A percentile compares a stretch with the other conserved stretches of the same genome.
Evolutionary conservation across 805 yeast genomes (phyloP).

Genomic region (Metschnikowia peoriensis): DNA sequence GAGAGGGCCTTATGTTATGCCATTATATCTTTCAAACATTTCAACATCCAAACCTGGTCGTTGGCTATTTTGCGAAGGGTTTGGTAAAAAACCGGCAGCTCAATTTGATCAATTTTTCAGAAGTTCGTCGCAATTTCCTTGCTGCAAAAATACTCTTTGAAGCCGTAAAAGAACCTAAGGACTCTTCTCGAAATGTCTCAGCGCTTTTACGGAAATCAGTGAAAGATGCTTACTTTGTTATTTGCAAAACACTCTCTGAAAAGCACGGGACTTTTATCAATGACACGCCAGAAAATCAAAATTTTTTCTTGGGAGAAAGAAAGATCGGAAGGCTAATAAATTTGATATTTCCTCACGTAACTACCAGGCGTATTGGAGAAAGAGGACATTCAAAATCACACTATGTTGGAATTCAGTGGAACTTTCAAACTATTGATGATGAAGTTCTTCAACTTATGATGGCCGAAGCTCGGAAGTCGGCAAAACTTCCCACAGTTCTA

Average conservation of each 20-base stretch:
- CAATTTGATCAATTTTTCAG: constrained; percentile 38
- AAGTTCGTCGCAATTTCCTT: constrained; percentile 39
- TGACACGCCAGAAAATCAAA: constrained; percentile 6
- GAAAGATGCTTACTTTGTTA: constrained; percentile 39
- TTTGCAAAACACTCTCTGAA: constrained; percentile 38
- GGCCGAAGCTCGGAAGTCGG: no score
- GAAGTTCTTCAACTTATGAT: no score
- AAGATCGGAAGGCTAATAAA: constrained; percentile 41
- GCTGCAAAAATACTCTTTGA: constrained; percentile 35
- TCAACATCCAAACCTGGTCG: constrained; percentile 16
- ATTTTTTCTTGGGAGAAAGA: constrained; percentile 30
- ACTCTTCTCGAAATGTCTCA: not conserved
- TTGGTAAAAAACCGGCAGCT: constrained; percentile 9
- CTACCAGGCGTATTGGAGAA: no score
- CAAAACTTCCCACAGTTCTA: no score
- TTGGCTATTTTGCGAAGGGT: not conserved
- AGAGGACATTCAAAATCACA: no score
- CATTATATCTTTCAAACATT: constrained; percentile 32
- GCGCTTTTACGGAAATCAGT: constrained; percentile 24
- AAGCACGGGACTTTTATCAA: constrained; percentile 24
- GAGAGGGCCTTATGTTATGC: constrained; percentile 20
- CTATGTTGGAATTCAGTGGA: no score
- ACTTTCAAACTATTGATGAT: no score
- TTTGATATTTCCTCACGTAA: constrained; percentile 31
- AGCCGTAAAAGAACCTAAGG: not conserved